phyloP scores from a whole-genome alignment of 2,329 filamentous ascomycete species.

The Bretziella fagacearum region DNA sequence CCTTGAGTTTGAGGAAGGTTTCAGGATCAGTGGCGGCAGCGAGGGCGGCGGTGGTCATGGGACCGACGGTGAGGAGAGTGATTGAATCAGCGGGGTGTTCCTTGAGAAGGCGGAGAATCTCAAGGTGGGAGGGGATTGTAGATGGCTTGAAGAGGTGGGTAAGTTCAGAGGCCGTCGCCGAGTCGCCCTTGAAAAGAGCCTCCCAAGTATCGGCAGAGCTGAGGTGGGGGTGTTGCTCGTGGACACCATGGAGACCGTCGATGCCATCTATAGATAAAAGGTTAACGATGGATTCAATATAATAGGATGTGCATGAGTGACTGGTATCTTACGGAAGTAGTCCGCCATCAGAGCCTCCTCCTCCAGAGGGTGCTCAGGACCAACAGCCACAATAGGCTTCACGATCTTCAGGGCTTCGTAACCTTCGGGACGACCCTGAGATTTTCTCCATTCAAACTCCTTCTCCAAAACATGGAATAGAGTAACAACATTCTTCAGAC shows the following conservation, averaged over 20 bases:
- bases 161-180: constrained; percentile 25
- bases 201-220: constrained; percentile 60
- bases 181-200: constrained; percentile 37
- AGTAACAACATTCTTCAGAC: constrained; percentile 72
- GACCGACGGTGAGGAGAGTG: constrained; percentile 78
- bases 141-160: constrained; percentile 59
- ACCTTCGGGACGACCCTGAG: constrained; percentile 47
- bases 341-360: constrained; percentile 67
- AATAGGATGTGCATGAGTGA: not conserved
- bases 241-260: constrained; percentile 63
- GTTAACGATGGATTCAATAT: not conserved
- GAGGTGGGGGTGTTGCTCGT: constrained; percentile 56
- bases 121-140: constrained; percentile 54
- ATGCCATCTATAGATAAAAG: constrained; percentile 44
- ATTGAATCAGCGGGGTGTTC: constrained; percentile 72
- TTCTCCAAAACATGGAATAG: constrained; percentile 85
- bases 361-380: constrained; percentile 69
- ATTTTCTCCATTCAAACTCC: constrained; percentile 67
- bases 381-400: constrained; percentile 75
- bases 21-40: constrained; percentile 79
- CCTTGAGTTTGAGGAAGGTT: constrained; percentile 74
- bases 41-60: constrained; percentile 81
- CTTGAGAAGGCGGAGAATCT: constrained; percentile 72
- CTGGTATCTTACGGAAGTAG: constrained; percentile 59
- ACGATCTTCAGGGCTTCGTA: constrained; percentile 55